These are phyloP conservation scores for Cicer yamashitae DNA, from an alignment of 306 rosid genomes.

Conservation along the genomic window DNA sequence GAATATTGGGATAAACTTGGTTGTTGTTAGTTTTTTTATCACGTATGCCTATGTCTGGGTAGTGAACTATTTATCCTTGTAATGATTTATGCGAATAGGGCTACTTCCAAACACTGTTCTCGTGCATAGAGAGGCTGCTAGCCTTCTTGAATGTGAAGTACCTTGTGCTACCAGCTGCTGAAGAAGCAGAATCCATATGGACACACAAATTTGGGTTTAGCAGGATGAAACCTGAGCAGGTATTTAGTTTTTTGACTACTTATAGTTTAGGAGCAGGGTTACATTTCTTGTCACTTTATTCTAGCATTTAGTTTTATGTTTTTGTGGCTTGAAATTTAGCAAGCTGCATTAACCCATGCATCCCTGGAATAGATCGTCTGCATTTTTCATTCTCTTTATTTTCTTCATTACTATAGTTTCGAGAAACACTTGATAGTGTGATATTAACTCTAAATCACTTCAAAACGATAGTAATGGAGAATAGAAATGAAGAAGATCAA, in stretches of 20 bases:
- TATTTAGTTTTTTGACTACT: slow-evolving; percentile 40
- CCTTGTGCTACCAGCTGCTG: slow-evolving; percentile 94
- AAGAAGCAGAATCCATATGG: slow-evolving; percentile 95
- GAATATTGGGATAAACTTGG: background rate
- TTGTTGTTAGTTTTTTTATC: background rate
- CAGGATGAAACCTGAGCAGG: slow-evolving; percentile 81
- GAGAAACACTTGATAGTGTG: background rate
- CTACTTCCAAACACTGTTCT: slow-evolving; percentile 86
- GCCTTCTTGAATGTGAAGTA: slow-evolving; percentile 74
- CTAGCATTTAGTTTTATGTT: slow-evolving; percentile 14
- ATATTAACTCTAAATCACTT: background rate
- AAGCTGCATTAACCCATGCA: background rate
- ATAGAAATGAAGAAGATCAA: background rate
- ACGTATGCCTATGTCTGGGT: slow-evolving; percentile 6
- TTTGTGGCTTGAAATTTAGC: slow-evolving; percentile 26
- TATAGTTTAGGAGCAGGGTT: background rate
- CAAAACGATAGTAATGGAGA: background rate
- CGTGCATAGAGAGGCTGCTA: slow-evolving; percentile 87
- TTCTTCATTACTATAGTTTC: background rate
- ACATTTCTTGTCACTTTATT: slow-evolving; percentile 32
- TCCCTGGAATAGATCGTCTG: background rate
- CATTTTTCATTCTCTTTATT: background rate
- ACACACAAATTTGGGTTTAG: slow-evolving; percentile 80
- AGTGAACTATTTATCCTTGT: slow-evolving; percentile 7
- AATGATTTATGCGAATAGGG: slow-evolving; percentile 61